Conservation (phyloP, 164 flowering plant genomes). For the Litsea cubeba region DNA sequence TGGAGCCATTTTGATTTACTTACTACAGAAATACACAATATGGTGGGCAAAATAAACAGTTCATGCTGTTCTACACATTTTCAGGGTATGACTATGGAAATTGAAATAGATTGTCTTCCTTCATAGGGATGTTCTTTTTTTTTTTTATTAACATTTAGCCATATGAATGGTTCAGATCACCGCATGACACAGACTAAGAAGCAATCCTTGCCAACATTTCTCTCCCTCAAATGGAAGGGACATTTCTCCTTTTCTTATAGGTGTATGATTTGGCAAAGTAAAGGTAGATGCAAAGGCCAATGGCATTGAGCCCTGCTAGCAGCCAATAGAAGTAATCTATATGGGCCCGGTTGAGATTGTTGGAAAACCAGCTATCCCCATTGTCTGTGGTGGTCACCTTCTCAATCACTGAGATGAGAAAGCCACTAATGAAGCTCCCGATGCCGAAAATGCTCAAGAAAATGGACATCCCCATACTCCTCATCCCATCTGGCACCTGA, state of each 20-base stretch:
- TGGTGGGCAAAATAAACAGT: too few species aligned
- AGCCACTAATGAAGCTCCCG: slow-evolving; percentile 23
- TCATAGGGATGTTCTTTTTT: too few species aligned
- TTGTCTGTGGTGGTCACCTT: slow-evolving; percentile 10
- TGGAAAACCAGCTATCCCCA: slow-evolving; percentile 23
- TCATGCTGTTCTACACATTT: too few species aligned
- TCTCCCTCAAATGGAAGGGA: neutral
- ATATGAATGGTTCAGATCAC: too few species aligned
- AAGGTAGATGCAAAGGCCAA: slow-evolving; percentile 5
- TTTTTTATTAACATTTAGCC: too few species aligned
- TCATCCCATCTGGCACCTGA: slow-evolving; percentile 19
- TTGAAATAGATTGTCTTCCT: too few species aligned
- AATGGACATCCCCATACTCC: slow-evolving; percentile 20
- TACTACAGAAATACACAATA: too few species aligned
- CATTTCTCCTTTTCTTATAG: slow-evolving; percentile 11
- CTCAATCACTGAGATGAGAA: slow-evolving; percentile 19
- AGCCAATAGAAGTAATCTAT: slow-evolving; percentile 28
- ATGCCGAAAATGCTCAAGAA: slow-evolving; percentile 24
- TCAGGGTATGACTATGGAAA: too few species aligned
- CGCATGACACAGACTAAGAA: neutral
- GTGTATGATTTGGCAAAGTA: slow-evolving; percentile 16
- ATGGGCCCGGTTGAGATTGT: slow-evolving; percentile 21
- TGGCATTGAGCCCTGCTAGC: slow-evolving; percentile 17
- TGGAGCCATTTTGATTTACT: too few species aligned
- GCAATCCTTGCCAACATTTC: neutral